Evolutionary conservation across 106 monocot species (phyloP), one percentile per base, ranked within the genome.

Genomic region (Dendrobium officinale): DNA sequence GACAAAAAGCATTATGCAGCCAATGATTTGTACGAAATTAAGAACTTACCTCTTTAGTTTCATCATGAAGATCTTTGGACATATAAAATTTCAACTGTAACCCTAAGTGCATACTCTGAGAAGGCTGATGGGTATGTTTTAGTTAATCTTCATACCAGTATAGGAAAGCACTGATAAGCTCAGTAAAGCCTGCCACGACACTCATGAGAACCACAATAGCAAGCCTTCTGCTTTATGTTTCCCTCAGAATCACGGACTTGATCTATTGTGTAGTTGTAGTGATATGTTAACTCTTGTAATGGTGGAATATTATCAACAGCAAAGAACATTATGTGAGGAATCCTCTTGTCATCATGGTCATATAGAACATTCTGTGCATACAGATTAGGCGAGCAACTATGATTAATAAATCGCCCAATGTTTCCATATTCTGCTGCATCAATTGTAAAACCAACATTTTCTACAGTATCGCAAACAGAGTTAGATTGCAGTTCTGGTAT

Each of bases 351-450:
- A 81, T 87, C 95, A 78, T 95, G 95, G 51, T 95, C 95, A 79
- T 88, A 95, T 13, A 95, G 80, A 80, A 95, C 89, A 88, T 93
- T 93, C 77, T 95, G 95, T 8, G 95, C 95, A 72, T 91, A 95
- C 10, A 93, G 89, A 64, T 96, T 96, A n/a, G 96, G 96, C 4
- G 96, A 90, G 64, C 93, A 96, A 77, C 96, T 92, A 47, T 96
- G 96, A 73, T 93, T 96, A 77, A 96, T 90, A 75, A 96, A 96
- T 80, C 96, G 84, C 77, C 96, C 96, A 19, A 96, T 79, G 82
- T 94, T 96, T 51, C 90, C 96, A 76, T 74, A 90, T 42, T 89
- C 51, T 4, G 88, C 87, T 55, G 96, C 93, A 94, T 96, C 96
- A 79, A 96, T 96, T 8, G 96, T 94, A 81, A 92, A 90, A 15